Base-by-base conservation (phyloP, 1,284 basidiomycete species). In the Leccinum cinnamomeum region DNA sequence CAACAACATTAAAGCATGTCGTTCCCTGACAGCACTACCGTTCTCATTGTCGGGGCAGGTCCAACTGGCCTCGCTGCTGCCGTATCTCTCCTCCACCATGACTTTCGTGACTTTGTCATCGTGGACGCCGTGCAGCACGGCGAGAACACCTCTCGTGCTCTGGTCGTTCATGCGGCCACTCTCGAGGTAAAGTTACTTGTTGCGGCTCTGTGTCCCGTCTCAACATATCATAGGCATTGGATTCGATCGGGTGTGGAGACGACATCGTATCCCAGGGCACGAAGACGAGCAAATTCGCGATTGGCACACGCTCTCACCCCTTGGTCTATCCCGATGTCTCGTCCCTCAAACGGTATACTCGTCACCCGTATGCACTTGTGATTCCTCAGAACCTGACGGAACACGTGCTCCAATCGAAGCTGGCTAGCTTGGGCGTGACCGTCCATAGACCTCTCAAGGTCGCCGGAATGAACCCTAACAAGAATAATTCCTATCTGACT, bases 371-470 rank as follows among this genome's bases (percentile, higher is more conserved):
- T 59, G 72, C 75, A 6, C 56, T 84, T 11, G 48, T 80, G 28
- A 68, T 84, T 20, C 77, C 84, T 10, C 85, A 87, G 64, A 76
- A 75, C 53, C 62, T 77, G 53, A 84, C 83, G 0, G 85, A 87
- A 64, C 67, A 72, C 8, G 68, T 79, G 4, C 72, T 87, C 3
- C 69, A 68, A 3, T 68, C 77, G 5, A 75, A 76, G 44, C 64
- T 84, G 5, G 62, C 72, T 65, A 75, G 14, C 57, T 72, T 64
- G 3, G 69, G 68, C 5, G 58, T 69, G 6, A 56, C 59, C 1
- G 60, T 75, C 1, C 58, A 73, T 37, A 62, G 76, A 11, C 74
- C 76, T 18, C 44, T 60, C 0, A 69, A 51, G 30, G 73, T 67
- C 5, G 58, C 73, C 6, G 75, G 75, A 7, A 60, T 81, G 59